A percentile compares a stretch with the other conserved stretches of the same genome.
Evolutionary conservation across 208 protist genomes (phyloP).

Genomic region (Trypanosoma scelopori): DNA sequence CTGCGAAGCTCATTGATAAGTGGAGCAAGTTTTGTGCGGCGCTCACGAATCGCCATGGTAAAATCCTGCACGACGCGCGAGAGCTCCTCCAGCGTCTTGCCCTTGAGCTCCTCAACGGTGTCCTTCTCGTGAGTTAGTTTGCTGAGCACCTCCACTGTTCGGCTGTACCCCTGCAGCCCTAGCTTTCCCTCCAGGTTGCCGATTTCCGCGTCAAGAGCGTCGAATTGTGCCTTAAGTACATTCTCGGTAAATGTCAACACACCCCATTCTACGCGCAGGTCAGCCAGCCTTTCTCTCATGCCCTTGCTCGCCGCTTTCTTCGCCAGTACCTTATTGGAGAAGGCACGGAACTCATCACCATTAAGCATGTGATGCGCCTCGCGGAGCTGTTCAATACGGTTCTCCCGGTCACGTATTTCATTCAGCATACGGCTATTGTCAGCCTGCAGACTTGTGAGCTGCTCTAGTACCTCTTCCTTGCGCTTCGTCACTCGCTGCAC

Average conservation of each 20-base stretch:
- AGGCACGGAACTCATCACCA: constrained; percentile 83
- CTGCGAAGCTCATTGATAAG: constrained; percentile 89
- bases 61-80: constrained; percentile 89
- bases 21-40: constrained; percentile 79
- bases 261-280: constrained; percentile 87
- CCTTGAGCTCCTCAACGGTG: constrained; percentile 84
- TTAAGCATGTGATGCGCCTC: constrained; percentile 81
- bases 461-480: constrained; percentile 69
- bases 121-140: constrained; percentile 85
- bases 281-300: constrained; percentile 75
- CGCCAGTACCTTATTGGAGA: constrained; percentile 76
- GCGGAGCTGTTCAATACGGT: constrained; percentile 72
- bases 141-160: constrained; percentile 74
- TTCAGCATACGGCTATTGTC: constrained; percentile 68
- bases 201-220: constrained; percentile 68
- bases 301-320: constrained; percentile 85
- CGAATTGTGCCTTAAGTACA: constrained; percentile 70
- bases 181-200: constrained; percentile 82
- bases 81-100: constrained; percentile 89
- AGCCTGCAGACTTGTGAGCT: constrained; percentile 72
- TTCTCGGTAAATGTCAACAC: constrained; percentile 83
- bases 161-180: constrained; percentile 85
- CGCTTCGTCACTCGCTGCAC: constrained; percentile 65
- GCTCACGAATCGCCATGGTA: constrained; percentile 78
- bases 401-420: constrained; percentile 79